Evolutionary conservation across 345 rosid species (phyloP), one percentile per base, ranked within the genome.

Genomic region (Litchi chinensis): DNA sequence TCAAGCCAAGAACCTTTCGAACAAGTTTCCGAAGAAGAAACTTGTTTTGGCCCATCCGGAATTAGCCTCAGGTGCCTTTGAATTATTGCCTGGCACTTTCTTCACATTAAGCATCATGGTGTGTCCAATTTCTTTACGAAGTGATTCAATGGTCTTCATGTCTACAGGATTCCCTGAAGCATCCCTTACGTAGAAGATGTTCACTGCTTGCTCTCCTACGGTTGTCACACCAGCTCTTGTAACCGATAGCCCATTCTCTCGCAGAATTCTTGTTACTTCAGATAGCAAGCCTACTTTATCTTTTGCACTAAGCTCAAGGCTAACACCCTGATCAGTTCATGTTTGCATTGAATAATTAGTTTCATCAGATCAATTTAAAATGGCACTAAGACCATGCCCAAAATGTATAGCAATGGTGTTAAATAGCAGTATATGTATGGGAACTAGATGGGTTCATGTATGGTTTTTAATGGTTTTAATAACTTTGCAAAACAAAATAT

Each of bases 81-180:
- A 60, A 7, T 52, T 32, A 32, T 32, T 48, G 72, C 86, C 70
- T 82, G 15, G 80, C 81, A 0, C 83, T 83, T 95, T 93, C 91
- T 92, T 95, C 43, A 95, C 92, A 54, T 90, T 85, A 62, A 95
- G 79, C 93, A 91, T 82, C 97, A 91, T 92, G 0, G 89, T 93
- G 44, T 91, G 95, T 46, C 97, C 98, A 6, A 95, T 93, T 85
- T 92, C 95, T 80, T 88, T 90, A 2, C 95, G 91, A 21, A 93
- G 89, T 11, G 94, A 91, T 81, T 95, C 98, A 0, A 93, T 89
- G 0, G 91, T 91, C 83, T 92, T 91, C 87, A 77, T 82, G 65
- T 93, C 93, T 77, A 94, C 97, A 0, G 96, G 93, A 52, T 94
- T 91, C 80, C 98, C 98, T 0, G 97, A 93, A 68, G 97, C 89